Evolutionary conservation across 352 stramenopile genomes (phyloP), one percentile per base, ranked within the genome.

Genomic region (Pythium utonaiense): DNA sequence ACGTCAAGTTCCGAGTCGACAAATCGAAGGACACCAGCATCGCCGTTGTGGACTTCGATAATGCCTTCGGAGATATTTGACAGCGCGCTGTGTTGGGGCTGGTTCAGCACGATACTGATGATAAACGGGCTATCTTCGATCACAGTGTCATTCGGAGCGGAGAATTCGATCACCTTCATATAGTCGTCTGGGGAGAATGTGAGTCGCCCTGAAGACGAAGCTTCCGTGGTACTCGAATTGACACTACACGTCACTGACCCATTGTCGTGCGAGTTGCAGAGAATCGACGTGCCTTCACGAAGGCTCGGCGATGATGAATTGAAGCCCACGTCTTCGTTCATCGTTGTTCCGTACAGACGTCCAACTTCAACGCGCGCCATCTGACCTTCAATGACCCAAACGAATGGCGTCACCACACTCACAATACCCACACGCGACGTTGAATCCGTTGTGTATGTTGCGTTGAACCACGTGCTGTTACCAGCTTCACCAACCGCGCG

Each of bases 21-120:
- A 44, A 87, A 84, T 0, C 2, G n/a, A 8, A 87, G 57, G 0
- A 61, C 21, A 9, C 73, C 71, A 36, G 70, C 66, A 38, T 83
- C 73, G 6, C 63, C 53, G 34, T 79, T 66, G 53, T 71, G 17
- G 6, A 80, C 68, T 14, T 55, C 21, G 1, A 86, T 61, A 10
- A 48, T 53, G 17, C 62, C 45, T 17, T 51, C 55, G 6, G 58
- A 52, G 1, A 44, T 7, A 24, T 9, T n/a, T 0, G 33, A 61
- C 2, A 82, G 24, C 1, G 40, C 24, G 38, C 66, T 78, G 1
- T 16, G 21, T 3, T 70, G 53, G 19, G 68, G 56, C 13, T 53
- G 53, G 14, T 48, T 36, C 4, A 83, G 34, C 16, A 48, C 38
- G 6, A 86, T 12, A 0, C 48, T 66, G 17, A 83, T 40, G 9